Evolutionary conservation across 108 stramenopile genomes (phyloP), one percentile per base, ranked within the genome.

Genomic region (Cyclotella atomus): DNA sequence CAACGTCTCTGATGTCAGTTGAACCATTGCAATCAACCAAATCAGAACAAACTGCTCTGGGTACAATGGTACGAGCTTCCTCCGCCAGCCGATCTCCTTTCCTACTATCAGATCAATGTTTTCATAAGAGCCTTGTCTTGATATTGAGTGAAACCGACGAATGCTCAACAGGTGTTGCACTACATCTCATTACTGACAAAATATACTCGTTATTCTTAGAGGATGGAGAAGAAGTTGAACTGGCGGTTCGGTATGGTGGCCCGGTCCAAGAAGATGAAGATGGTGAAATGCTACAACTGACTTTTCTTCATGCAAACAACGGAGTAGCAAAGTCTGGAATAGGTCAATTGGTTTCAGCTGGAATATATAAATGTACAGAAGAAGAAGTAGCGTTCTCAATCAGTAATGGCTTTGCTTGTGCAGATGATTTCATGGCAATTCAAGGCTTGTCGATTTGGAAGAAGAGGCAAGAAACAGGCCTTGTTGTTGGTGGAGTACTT

Each of bases 211-310:
- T 87, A 20, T 71, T 78, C 19, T 20, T 87, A 7, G 65, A 17
- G 47, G 46, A 41, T 55, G 52, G 49, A 55, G 34, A 24, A 43
- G 60, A 25, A 14, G 46, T 60, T 23, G 66, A 56, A 2, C 46
- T 89, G 25, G 45, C 82, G 16, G 56, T 90, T 46, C 72, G 89
- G 14, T 90, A 88, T 34, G 89, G 89, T 33, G 89, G 89, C 0
- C 84, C 79, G 0, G 35, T 71, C 15, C 36, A 67, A 21, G 78
- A 75, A 17, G 68, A 63, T 12, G 61, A 62, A 28, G 56, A 68
- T 14, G 64, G 21, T 64, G 68, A 66, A 64, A 44, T 2, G 32
- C 34, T 61, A 3, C 79, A 71, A n/a, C 59, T 62, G 59, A 27
- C 46, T 68, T 70, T 85, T 74, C 83, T 90, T 6, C 86, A 90